A percentile compares a stretch with the other conserved stretches of the same genome.
These are phyloP conservation scores for Astrephomene gubernaculifera DNA, from an alignment of 139 green algal genomes.

Conservation along the genomic window DNA sequence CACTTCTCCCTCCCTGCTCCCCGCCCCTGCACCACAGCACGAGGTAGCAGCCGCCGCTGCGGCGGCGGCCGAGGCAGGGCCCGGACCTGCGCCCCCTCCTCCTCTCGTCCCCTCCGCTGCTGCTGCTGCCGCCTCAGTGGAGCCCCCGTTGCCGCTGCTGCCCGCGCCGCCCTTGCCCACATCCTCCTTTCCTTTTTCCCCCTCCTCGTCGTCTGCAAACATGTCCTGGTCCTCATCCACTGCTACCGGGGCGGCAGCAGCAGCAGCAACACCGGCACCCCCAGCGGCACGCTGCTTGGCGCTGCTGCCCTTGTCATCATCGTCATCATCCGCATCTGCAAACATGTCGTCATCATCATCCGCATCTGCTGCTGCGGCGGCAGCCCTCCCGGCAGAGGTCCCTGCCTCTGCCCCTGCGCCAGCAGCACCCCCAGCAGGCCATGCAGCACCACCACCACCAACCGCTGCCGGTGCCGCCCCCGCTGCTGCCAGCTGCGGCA, in stretches of 20 bases:
- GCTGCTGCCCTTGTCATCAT: too few species aligned
- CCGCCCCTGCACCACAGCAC: background rate
- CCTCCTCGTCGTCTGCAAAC: constrained; percentile 65
- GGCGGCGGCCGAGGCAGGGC: background rate
- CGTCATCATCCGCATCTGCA: too few species aligned
- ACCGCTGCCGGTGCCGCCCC: background rate
- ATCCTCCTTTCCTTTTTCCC: background rate
- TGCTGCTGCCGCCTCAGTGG: background rate
- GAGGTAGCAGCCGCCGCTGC: background rate
- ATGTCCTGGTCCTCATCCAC: constrained; percentile 72
- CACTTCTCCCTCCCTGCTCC: constrained; percentile 4
- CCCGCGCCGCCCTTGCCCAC: background rate
- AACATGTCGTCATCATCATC: constrained; percentile 45
- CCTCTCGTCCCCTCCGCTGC: background rate
- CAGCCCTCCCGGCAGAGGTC: background rate
- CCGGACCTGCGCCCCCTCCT: background rate
- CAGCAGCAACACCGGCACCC: background rate
- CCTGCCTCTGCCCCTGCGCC: background rate
- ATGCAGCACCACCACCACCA: background rate
- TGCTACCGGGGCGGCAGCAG: background rate
- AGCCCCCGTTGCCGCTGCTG: background rate
- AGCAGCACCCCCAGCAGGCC: too few species aligned
- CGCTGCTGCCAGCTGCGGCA: constrained; percentile 29
- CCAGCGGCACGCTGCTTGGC: background rate
- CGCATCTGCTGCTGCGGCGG: constrained; percentile 5